Conservation (phyloP, 805 yeast species). For the Starmerella geochares region DNA sequence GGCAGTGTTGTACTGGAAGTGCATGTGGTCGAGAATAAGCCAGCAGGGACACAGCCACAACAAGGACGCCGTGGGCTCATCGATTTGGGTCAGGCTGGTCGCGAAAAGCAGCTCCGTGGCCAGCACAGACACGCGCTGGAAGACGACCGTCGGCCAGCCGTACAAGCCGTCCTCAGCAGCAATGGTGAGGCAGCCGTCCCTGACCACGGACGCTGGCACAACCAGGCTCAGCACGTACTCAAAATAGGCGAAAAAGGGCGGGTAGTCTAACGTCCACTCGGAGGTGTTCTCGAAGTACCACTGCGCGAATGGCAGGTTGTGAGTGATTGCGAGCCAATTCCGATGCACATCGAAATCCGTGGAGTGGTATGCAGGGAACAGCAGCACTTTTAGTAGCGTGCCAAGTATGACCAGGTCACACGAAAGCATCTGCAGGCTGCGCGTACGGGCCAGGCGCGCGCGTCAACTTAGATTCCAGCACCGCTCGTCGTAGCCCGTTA, state of each 20-base stretch:
- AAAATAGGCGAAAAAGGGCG: conserved; percentile 94
- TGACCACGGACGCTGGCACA: conserved; percentile 51
- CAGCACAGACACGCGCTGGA: conserved; percentile 75
- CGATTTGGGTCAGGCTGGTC: conserved; percentile 23
- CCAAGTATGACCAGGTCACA: conserved; percentile 15
- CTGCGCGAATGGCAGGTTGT: conserved; percentile 54
- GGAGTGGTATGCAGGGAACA: conserved; percentile 76
- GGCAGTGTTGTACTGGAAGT: conserved; percentile 94
- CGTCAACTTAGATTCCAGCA: too few species aligned
- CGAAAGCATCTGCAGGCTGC: background rate
- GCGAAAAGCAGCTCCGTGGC: conserved; percentile 63
- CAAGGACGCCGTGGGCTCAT: conserved; percentile 57
- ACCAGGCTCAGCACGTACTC: conserved; percentile 69
- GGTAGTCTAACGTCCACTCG: conserved; percentile 94
- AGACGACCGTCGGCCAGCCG: conserved; percentile 69
- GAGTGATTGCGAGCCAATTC: conserved; percentile 91
- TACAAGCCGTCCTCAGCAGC: conserved; percentile 49
- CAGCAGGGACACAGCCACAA: conserved; percentile 82
- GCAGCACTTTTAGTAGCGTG: conserved; percentile 34
- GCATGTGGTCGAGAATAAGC: conserved; percentile 85
- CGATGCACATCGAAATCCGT: conserved; percentile 97
- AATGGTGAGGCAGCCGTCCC: conserved; percentile 71
- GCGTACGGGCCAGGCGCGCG: too few species aligned
- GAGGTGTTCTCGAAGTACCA: conserved; percentile 80
- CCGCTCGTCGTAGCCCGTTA: background rate